A percentile compares a stretch with the other conserved stretches of the same genome.
Evolutionary conservation across 2,329 filamentous ascomycete species (phyloP).

Genomic region (Seiridium unicorne): DNA sequence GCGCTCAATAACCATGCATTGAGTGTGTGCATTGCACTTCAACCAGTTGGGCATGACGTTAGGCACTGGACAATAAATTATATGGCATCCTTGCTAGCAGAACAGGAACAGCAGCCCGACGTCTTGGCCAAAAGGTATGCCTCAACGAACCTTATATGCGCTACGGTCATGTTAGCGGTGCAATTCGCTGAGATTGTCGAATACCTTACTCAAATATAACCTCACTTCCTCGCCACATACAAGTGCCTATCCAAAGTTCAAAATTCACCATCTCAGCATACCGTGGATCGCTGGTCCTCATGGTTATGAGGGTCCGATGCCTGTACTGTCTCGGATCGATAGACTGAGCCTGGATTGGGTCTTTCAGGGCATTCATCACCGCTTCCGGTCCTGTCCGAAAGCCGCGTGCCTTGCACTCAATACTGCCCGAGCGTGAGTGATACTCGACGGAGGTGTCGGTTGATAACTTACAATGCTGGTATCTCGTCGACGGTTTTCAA

Average conservation of each 20-base stretch:
- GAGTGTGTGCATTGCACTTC: too few species aligned
- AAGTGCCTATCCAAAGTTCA: conserved; percentile 27
- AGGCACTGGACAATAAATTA: too few species aligned
- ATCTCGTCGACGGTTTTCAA: conserved; percentile 23
- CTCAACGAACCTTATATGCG: conserved; percentile 3
- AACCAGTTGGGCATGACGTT: too few species aligned
- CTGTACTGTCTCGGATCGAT: conserved; percentile 22
- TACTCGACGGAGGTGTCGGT: neutral
- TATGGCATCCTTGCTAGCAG: too few species aligned
- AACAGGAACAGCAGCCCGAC: too few species aligned
- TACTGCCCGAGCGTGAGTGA: conserved; percentile 13
- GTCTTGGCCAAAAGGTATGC: too few species aligned
- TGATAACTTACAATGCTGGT: conserved; percentile 22
- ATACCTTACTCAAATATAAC: conserved; percentile 25
- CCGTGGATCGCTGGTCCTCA: conserved; percentile 27
- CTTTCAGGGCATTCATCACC: conserved; percentile 19
- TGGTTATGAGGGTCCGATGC: conserved; percentile 24
- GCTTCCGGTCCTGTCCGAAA: conserved; percentile 20
- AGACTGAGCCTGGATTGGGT: conserved; percentile 12
- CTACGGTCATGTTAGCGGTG: neutral
- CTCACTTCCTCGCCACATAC: conserved; percentile 25
- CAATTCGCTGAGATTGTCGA: too few species aligned
- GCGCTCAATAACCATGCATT: too few species aligned
- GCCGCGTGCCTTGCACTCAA: conserved; percentile 25
- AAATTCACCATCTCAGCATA: conserved; percentile 26